Evolutionary conservation across 257 asterid species (phyloP).

Genomic region (Cruciata laevipes): DNA sequence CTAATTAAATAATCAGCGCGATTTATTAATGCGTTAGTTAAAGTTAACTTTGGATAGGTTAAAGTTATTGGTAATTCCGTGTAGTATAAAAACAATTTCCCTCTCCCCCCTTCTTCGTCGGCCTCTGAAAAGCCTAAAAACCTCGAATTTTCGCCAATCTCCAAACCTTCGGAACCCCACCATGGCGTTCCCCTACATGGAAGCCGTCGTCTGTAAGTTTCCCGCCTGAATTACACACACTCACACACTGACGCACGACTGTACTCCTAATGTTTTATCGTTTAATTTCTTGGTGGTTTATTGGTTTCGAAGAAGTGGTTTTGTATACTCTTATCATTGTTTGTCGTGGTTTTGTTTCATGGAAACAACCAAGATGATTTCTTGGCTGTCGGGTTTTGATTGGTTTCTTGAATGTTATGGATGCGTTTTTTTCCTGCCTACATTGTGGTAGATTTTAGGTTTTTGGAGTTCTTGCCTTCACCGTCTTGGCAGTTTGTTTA

Average conservation of each 20-base stretch:
- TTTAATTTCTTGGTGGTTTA: neutral
- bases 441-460: conserved; percentile 20
- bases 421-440: conserved; percentile 7
- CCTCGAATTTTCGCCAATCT: neutral
- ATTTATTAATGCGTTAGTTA: no score
- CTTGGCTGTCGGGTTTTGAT: conserved; percentile 2
- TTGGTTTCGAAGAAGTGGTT: neutral
- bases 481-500: neutral
- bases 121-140: neutral
- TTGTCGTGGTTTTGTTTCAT: neutral
- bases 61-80: neutral
- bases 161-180: conserved; percentile 14
- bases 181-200: conserved; percentile 93
- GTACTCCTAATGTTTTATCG: neutral
- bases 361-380: neutral
- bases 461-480: neutral
- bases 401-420: neutral
- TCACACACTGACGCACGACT: neutral
- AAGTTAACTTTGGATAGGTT: no score
- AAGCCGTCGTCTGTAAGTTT: conserved; percentile 66
- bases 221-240: neutral
- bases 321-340: neutral
- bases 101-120: neutral
- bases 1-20: no score
- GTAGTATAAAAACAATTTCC: neutral